Base-by-base conservation (phyloP, 768 basidiomycete genomes). In the Paxillus ammoniavirescens region DNA sequence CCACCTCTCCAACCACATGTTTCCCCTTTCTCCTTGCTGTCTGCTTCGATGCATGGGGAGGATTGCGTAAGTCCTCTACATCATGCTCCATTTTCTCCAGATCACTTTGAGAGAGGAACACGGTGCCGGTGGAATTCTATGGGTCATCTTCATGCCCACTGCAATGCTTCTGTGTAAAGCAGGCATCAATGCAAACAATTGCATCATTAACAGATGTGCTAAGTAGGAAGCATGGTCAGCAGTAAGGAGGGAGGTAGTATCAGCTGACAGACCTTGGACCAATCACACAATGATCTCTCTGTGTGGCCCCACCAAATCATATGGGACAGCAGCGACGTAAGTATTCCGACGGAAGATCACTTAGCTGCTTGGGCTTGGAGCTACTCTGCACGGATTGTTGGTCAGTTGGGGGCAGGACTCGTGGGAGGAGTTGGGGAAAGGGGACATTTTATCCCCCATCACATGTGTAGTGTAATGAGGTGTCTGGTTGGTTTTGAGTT, bases 181-280 rank as follows among this genome's bases (percentile, higher is more conserved):
- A 69, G 1, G 62, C 66, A 57, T 74, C 72, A 12, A 68, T n/a
- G 44, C 68, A 72, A 4, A 71, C 64, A 30, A 71, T 57, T 10
- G 61, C 49, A 57, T 72, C 66, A 38, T 54, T 48, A 9, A 65
- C 66, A 31, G 2, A 50, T 37, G 45, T 45, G 17, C 26, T 48
- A 48, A 21, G 12, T 15, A n/a, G n/a, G 4, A 45, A 26, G 44
- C 0, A 14, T 13, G n/a, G n/a, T 37, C 10, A 37, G 36, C 36
- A 12, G 15, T 37, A 12, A 37, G 3, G 15, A 37, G 15, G 36
- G 36, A 37, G 13, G 36, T 37, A 5, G 31, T 42, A 35, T 17
- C 40, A 44, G 33, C 23, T 12, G 31, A 57, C 50, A 15, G 6
- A 57, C 62, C 36, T 36, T 52, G 30, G 30, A 42, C 36, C 36